Percentiles rank a stretch among this genome's conserved stretches.
These are phyloP conservation scores for Colletotrichum eremochloae DNA, from an alignment of 2,329 filamentous ascomycete genomes.

Conservation along the genomic window DNA sequence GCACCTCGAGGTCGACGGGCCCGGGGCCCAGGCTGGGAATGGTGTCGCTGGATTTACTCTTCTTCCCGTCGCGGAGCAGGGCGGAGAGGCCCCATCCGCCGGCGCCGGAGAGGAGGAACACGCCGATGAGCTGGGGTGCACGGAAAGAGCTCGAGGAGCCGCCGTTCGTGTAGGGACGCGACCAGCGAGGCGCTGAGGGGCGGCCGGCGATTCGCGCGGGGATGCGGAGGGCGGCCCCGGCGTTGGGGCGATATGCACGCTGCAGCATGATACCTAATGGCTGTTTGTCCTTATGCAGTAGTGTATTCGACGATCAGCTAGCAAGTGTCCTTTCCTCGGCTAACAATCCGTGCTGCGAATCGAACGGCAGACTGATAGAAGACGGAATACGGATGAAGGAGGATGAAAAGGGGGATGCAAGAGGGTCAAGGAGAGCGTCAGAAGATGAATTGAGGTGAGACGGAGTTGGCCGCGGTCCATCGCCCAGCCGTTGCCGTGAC, in stretches of 20 bases:
- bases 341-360: neutral
- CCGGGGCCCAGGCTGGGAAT: slow-evolving; percentile 26
- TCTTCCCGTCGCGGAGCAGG: slow-evolving; percentile 17
- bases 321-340: neutral
- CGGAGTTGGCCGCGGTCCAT: slow-evolving; percentile 1
- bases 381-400: neutral
- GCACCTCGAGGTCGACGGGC: slow-evolving; percentile 25
- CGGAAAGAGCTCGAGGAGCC: neutral
- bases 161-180: slow-evolving; percentile 22
- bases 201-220: slow-evolving; percentile 1
- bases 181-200: slow-evolving; percentile 17
- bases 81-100: neutral
- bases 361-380: neutral
- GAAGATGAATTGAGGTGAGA: slow-evolving; percentile 18
- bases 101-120: slow-evolving; percentile 7
- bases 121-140: slow-evolving; percentile 2
- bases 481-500: slow-evolving; percentile 14
- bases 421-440: neutral
- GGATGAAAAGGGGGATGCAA: neutral
- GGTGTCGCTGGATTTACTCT: neutral
- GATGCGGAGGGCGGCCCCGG: slow-evolving; percentile 5
- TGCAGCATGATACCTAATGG: slow-evolving; percentile 26
- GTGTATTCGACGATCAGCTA: neutral
- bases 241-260: slow-evolving; percentile 20
- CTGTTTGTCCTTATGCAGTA: neutral